A percentile compares a stretch with the other conserved stretches of the same genome.
These are phyloP conservation scores for Podospora fimiseda DNA, from an alignment of 495 filamentous ascomycete genomes.

Conservation along the genomic window DNA sequence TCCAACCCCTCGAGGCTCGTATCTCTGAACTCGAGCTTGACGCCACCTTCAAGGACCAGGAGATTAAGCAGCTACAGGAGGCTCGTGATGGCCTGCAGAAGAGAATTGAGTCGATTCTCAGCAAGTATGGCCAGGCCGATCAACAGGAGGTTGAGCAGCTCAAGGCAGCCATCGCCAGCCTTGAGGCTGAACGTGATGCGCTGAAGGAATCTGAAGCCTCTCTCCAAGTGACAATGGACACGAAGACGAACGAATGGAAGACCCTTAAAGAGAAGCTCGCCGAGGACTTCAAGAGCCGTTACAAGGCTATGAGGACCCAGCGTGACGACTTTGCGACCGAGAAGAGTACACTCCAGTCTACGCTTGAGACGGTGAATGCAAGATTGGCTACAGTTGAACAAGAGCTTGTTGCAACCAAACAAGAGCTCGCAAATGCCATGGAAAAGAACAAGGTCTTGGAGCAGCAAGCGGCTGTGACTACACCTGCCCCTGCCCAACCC, in stretches of 20 bases:
- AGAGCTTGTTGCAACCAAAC: slow-evolving; percentile 32
- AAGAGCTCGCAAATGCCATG: slow-evolving; percentile 30
- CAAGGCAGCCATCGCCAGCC: slow-evolving; percentile 54
- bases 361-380: slow-evolving; percentile 26
- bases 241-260: slow-evolving; percentile 42
- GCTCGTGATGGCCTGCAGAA: slow-evolving; percentile 90
- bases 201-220: slow-evolving; percentile 51
- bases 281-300: slow-evolving; percentile 41
- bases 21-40: slow-evolving; percentile 76
- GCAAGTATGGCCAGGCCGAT: slow-evolving; percentile 92
- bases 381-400: slow-evolving; percentile 30
- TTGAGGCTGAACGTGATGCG: slow-evolving; percentile 68
- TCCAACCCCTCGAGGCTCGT: slow-evolving; percentile 74
- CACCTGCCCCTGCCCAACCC: slow-evolving; percentile 4
- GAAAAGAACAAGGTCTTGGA: slow-evolving; percentile 30
- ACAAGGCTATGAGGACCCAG: slow-evolving; percentile 33
- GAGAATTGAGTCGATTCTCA: slow-evolving; percentile 85
- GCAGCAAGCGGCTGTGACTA: slow-evolving; percentile 17
- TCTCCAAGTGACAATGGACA: slow-evolving; percentile 45
- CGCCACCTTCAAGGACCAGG: slow-evolving; percentile 70
- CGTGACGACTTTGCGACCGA: slow-evolving; percentile 37
- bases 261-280: slow-evolving; percentile 35
- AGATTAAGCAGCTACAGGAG: slow-evolving; percentile 76
- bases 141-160: slow-evolving; percentile 83
- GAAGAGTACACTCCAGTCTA: slow-evolving; percentile 30